Conservation (phyloP, 331 rosid species). For the Rosa hybrid region DNA sequence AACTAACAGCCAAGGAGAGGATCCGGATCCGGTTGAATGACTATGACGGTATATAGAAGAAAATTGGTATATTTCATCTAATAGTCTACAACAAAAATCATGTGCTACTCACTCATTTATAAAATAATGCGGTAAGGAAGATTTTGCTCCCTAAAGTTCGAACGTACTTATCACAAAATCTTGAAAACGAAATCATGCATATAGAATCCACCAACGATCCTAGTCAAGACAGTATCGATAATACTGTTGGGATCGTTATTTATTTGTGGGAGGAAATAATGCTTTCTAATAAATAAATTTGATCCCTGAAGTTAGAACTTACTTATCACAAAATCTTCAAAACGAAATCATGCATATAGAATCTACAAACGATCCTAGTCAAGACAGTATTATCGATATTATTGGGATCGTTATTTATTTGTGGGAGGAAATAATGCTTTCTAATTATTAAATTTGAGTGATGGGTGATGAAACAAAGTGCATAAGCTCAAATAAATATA, state of each 20-base stretch:
- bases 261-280: background rate
- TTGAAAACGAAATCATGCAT: background rate
- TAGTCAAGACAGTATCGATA: background rate
- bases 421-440: background rate
- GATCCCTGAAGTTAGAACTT: background rate
- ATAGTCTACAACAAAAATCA: background rate
- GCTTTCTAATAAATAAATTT: background rate
- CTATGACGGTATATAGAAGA: background rate
- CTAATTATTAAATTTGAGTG: background rate
- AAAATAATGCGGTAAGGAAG: background rate
- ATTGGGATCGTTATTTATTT: background rate
- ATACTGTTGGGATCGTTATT: background rate
- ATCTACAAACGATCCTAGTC: background rate
- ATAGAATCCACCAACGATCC: conserved; percentile 4
- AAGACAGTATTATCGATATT: background rate
- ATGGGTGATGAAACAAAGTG: background rate
- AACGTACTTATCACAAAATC: background rate
- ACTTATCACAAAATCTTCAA: background rate
- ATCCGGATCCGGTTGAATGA: background rate
- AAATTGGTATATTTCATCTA: background rate
- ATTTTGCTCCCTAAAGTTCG: background rate
- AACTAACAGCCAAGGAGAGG: background rate
- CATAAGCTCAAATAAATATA: background rate
- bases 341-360: background rate
- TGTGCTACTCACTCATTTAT: background rate